A percentile compares a stretch with the other conserved stretches of the same genome.
phyloP scores from a whole-genome alignment of 805 yeast species.

The Yamadazyma insecticola region DNA sequence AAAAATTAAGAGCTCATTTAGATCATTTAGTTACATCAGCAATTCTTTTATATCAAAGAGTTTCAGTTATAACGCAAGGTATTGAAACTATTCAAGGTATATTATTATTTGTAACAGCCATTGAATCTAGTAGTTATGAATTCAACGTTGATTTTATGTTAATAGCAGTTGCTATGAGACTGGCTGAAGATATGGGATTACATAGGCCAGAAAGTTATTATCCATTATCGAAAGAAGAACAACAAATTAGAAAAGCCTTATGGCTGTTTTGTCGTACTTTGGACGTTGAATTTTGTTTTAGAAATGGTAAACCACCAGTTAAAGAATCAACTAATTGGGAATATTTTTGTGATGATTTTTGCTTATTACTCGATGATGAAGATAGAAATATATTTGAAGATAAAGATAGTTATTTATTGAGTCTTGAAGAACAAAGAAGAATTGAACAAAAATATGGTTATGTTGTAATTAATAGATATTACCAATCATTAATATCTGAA shows the following conservation, averaged over 20 bases:
- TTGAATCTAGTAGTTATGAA: conserved; percentile 21
- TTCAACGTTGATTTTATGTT: conserved; percentile 23
- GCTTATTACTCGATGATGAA: no score
- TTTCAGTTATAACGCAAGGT: conserved; percentile 48
- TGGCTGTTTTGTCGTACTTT: conserved; percentile 34
- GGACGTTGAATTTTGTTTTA: conserved; percentile 34
- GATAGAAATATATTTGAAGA: not conserved
- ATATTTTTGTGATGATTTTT: no score
- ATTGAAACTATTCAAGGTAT: conserved; percentile 47
- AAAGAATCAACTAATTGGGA: conserved; percentile 13
- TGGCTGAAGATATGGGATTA: conserved; percentile 38
- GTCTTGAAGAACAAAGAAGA: conserved; percentile 6
- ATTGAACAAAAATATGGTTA: no score
- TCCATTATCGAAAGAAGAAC: conserved; percentile 15
- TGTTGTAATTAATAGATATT: no score
- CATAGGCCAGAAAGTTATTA: conserved; percentile 29
- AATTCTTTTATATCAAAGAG: conserved; percentile 48
- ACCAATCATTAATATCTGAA: no score
- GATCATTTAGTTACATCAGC: conserved; percentile 21
- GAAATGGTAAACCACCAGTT: conserved; percentile 36
- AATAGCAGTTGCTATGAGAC: conserved; percentile 29
- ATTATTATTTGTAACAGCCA: conserved; percentile 38
- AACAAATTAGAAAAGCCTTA: conserved; percentile 17
- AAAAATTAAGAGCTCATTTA: no score
- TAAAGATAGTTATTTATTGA: no score